Evolutionary conservation across 176 grass and related monocot species (phyloP).

Genomic region (Oryza rufipogon): DNA sequence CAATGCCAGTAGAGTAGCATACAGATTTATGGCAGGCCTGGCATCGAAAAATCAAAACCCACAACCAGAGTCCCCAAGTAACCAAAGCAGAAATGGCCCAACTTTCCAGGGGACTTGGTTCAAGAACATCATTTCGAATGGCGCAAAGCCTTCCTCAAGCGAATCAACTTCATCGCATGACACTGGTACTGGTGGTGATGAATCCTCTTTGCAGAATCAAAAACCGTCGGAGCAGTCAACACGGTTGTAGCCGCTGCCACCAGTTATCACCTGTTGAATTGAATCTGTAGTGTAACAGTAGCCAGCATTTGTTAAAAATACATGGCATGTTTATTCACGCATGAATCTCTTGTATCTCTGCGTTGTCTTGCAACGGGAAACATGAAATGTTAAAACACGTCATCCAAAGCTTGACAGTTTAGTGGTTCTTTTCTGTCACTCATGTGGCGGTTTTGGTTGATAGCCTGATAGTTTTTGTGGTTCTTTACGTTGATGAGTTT

Average conservation of each 20-base stretch:
- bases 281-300: conserved; percentile 59
- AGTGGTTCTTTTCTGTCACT: neutral
- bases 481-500: neutral
- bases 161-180: conserved; percentile 51
- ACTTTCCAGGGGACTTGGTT: conserved; percentile 76
- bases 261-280: conserved; percentile 29
- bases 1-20: conserved; percentile 90
- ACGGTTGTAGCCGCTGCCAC: conserved; percentile 27
- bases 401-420: neutral
- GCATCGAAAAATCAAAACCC: conserved; percentile 63
- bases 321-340: conserved; percentile 27
- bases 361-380: conserved; percentile 12
- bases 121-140: conserved; percentile 75
- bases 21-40: conserved; percentile 96
- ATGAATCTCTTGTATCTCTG: conserved; percentile 15
- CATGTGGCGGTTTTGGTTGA: neutral
- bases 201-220: conserved; percentile 39
- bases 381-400: conserved; percentile 13
- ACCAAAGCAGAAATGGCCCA: conserved; percentile 59
- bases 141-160: conserved; percentile 73
- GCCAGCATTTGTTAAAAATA: conserved; percentile 41
- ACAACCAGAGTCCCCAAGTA: conserved; percentile 48
- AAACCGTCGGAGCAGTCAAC: conserved; percentile 50
- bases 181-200: conserved; percentile 45
- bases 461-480: neutral